Conservation (phyloP, 352 stramenopile species). For the Phytophthora boehmeriae region DNA sequence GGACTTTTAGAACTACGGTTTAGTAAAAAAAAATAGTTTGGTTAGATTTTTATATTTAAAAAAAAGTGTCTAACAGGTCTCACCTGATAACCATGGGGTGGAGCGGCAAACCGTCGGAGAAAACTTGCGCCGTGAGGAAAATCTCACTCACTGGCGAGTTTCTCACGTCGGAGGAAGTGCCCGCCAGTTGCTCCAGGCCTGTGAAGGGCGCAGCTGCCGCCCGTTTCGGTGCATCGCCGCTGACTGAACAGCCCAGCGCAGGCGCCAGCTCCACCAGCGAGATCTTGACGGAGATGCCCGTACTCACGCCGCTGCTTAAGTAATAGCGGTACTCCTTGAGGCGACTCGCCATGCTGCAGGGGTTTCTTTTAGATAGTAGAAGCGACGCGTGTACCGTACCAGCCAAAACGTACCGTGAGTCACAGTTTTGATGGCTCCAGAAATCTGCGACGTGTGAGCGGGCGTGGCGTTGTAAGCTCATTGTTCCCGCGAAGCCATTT, state of each 20-base stretch:
- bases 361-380: background rate
- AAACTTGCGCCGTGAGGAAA: slow-evolving; percentile 90
- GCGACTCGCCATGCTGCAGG: slow-evolving; percentile 52
- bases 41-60: slow-evolving; percentile 11
- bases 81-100: slow-evolving; percentile 86
- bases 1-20: slow-evolving; percentile 68
- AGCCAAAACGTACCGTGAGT: background rate
- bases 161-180: slow-evolving; percentile 72
- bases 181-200: slow-evolving; percentile 61
- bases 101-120: slow-evolving; percentile 80
- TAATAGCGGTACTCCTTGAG: slow-evolving; percentile 92
- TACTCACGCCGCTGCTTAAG: slow-evolving; percentile 85
- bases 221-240: slow-evolving; percentile 28
- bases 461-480: slow-evolving; percentile 16
- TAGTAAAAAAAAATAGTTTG: slow-evolving; percentile 8
- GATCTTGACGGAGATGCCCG: slow-evolving; percentile 81
- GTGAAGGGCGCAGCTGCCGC: slow-evolving; percentile 30
- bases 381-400: background rate
- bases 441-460: background rate
- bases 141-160: slow-evolving; percentile 88
- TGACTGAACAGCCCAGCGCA: slow-evolving; percentile 49
- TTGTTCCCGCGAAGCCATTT: slow-evolving; percentile 28
- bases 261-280: slow-evolving; percentile 77
- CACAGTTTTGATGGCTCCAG: too few species aligned
- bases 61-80: background rate